A percentile compares a stretch with the other conserved stretches of the same genome.
These are phyloP conservation scores for Vitis hybrid DNA, from an alignment of 177 flowering plant genomes.

Conservation along the genomic window DNA sequence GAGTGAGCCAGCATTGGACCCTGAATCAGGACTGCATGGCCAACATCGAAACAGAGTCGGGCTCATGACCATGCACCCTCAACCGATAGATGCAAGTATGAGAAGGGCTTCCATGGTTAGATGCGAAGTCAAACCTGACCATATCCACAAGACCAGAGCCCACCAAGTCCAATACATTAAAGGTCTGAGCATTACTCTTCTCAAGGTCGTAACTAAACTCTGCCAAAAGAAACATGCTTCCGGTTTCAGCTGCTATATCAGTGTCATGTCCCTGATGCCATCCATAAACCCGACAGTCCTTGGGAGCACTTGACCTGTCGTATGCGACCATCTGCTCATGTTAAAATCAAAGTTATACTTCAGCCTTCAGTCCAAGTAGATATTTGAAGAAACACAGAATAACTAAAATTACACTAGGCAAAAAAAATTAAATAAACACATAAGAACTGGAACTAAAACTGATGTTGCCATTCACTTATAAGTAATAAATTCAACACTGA, in stretches of 20 bases:
- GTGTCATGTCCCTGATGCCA: slow-evolving; percentile 44
- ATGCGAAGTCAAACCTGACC: slow-evolving; percentile 71
- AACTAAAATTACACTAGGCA: neutral
- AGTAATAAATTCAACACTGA: too few species aligned
- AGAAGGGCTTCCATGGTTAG: slow-evolving; percentile 75
- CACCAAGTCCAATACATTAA: slow-evolving; percentile 42
- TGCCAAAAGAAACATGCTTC: slow-evolving; percentile 42
- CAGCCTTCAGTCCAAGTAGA: too few species aligned
- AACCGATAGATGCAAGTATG: slow-evolving; percentile 92
- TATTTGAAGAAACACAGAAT: neutral
- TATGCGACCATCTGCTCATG: slow-evolving; percentile 76
- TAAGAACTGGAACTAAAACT: too few species aligned
- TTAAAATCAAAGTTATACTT: too few species aligned
- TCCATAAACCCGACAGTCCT: slow-evolving; percentile 70
- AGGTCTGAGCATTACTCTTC: slow-evolving; percentile 85
- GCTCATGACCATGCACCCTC: slow-evolving; percentile 88
- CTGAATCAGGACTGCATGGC: slow-evolving; percentile 18
- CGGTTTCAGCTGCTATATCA: slow-evolving; percentile 22
- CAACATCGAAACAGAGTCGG: slow-evolving; percentile 41
- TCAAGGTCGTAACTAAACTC: slow-evolving; percentile 92
- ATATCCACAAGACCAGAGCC: slow-evolving; percentile 50
- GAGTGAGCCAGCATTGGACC: neutral
- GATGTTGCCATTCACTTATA: too few species aligned
- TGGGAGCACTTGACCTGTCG: slow-evolving; percentile 91
- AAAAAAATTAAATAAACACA: too few species aligned